Base-by-base conservation (phyloP, 495 filamentous ascomycete genomes). In the Xylaria palmicola region DNA sequence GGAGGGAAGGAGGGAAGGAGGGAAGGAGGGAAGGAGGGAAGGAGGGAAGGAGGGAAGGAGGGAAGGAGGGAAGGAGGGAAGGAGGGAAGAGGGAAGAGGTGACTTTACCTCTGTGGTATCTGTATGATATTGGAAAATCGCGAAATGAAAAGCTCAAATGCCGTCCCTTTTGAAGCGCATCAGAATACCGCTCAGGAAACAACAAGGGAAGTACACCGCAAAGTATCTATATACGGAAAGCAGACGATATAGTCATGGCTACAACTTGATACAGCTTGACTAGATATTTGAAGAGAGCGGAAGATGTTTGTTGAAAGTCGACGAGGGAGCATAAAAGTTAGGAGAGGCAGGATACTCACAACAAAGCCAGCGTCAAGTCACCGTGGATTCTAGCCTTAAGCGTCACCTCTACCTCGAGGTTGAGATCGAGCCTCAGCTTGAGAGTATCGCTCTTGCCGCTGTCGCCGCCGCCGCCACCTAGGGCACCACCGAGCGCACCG, bases 351-450 rank as follows among this genome's bases (percentile, higher is more conserved):
- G 19, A 37, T 32, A 76, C 90, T 77, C 79, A 93, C 91, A 97
- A 83, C 65, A 97, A 79, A 52, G 88, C 87, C 53, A 97, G 70
- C 39, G 90, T 94, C 67, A 96, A 77, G 79, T 96, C 92, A 74
- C 92, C 91, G 68, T 93, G 89, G 71, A 97, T 94, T 77, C 90
- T 90, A 19, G 92, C 92, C 84, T 95, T 95, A 1, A 97, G 78
- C 71, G 92, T 87, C 32, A 96, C 87, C 79, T 95, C 89, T 64
- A 96, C 85, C 71, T 97, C 92, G 48, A 97, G 75, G 75, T 96
- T 95, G 51, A 96, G 70, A 71, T 96, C 91, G 56, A 97, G 72
- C 53, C 92, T 74, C 76, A 97, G 65, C 65, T 85, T 81, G 61
- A 97, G 74, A 72, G 92, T 88, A 72, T 93, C 88, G 65, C 86